Percentiles rank a stretch among this genome's conserved stretches.
Conservation (phyloP, 257 asterid species). For the Paraleonurus japonicus region DNA sequence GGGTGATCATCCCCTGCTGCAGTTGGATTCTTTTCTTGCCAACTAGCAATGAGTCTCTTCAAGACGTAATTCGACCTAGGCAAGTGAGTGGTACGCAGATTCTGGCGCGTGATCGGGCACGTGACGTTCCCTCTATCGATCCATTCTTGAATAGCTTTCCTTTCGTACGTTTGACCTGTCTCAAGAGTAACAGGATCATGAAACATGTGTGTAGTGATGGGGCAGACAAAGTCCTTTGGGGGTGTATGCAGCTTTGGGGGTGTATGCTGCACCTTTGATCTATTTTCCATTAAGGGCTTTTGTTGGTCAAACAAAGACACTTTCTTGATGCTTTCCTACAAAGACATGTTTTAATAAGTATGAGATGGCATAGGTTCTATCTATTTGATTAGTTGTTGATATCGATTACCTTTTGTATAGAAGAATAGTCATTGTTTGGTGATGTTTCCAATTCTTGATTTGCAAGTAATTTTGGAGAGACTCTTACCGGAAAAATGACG, state of each 20-base stretch:
- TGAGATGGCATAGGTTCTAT: not conserved
- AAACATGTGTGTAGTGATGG: conserved; percentile 69
- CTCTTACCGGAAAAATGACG: conserved; percentile 71
- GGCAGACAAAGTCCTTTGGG: conserved; percentile 85
- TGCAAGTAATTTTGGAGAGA: conserved; percentile 42
- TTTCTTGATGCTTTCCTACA: conserved; percentile 52
- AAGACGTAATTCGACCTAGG: conserved; percentile 83
- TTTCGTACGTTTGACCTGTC: conserved; percentile 80
- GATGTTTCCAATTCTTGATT: conserved; percentile 31
- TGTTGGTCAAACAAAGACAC: conserved; percentile 41
- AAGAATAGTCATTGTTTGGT: conserved; percentile 28
- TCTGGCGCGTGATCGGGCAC: conserved; percentile 88
- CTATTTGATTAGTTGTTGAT: conserved; percentile 20
- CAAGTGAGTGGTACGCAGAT: conserved; percentile 41
- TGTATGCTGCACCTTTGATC: too few relatives aligned
- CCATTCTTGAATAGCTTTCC: conserved; percentile 86
- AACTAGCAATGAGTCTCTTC: conserved; percentile 77
- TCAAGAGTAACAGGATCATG: conserved; percentile 86
- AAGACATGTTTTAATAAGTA: conserved; percentile 37
- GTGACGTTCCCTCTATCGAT: conserved; percentile 64
- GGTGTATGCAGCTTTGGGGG: too few relatives aligned
- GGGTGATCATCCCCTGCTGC: conserved; percentile 22
- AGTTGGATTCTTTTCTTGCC: conserved; percentile 50
- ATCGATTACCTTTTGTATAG: conserved; percentile 54
- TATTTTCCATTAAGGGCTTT: too few relatives aligned